Evolutionary conservation across 257 asterid genomes (phyloP).

Genomic region (Solanum sparsipilum): DNA sequence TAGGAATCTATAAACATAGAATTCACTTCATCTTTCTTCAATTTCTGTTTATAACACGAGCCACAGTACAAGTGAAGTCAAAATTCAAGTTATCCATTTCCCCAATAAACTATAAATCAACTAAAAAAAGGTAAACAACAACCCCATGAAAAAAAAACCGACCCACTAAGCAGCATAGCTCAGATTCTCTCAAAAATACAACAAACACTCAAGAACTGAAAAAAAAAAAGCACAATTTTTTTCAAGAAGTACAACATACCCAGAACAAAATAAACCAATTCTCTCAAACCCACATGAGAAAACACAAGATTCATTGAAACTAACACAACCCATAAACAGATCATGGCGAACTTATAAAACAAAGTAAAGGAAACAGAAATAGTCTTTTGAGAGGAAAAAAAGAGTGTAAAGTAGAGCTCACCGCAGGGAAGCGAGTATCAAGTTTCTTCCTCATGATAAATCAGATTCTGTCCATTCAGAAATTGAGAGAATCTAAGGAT

Average conservation of each 20-base stretch:
- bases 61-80: background rate
- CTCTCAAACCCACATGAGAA: background rate
- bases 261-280: background rate
- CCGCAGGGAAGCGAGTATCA: conserved; percentile 74
- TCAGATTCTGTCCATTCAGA: background rate
- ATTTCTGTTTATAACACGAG: background rate
- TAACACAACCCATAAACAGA: background rate
- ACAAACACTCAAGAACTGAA: background rate
- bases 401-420: conserved; percentile 13
- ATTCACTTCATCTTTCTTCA: background rate
- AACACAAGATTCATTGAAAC: background rate
- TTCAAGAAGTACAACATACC: background rate
- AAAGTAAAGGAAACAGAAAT: background rate
- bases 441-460: conserved; percentile 63
- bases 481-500: background rate
- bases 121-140: background rate
- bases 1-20: background rate
- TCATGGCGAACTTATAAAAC: background rate
- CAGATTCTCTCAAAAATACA: background rate
- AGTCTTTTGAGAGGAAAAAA: background rate
- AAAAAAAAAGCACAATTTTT: background rate
- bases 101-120: background rate
- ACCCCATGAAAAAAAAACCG: background rate
- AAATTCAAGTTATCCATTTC: background rate
- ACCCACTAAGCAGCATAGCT: background rate